A percentile compares a stretch with the other conserved stretches of the same genome.
phyloP scores from a whole-genome alignment of 345 rosid species.

The Brassica cretica region DNA sequence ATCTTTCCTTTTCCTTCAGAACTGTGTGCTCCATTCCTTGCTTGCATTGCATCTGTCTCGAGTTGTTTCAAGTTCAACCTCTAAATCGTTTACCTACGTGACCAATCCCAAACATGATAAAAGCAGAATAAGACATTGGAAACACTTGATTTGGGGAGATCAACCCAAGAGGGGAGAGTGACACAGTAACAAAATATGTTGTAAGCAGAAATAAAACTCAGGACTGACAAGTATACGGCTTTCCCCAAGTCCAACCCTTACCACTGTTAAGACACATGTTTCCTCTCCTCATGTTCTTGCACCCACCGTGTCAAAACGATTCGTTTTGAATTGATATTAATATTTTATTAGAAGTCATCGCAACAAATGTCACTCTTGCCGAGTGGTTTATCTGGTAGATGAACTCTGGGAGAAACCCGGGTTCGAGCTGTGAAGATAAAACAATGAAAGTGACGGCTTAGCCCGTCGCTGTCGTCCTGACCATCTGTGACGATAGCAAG shows the following conservation, averaged over 20 bases:
- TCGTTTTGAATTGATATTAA: background rate
- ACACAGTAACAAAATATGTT: too few relatives aligned
- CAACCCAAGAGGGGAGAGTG: conserved; percentile 24
- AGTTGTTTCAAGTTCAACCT: conserved; percentile 94
- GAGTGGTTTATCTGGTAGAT: background rate
- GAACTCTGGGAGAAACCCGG: background rate
- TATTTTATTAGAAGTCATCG: background rate
- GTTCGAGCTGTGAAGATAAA: background rate
- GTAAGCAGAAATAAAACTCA: too few relatives aligned
- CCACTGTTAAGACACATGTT: too few relatives aligned
- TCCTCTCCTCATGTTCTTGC: too few relatives aligned
- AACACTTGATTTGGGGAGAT: too few relatives aligned
- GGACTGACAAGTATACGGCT: too few relatives aligned
- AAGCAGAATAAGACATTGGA: too few relatives aligned
- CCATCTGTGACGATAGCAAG: background rate
- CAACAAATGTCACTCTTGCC: background rate
- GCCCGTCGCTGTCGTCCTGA: background rate
- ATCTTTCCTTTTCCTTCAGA: conserved; percentile 69
- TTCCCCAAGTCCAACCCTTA: too few relatives aligned
- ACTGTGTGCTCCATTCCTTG: conserved; percentile 77
- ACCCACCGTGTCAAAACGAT: conserved; percentile 20
- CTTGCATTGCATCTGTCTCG: conserved; percentile 60
- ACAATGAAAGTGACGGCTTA: background rate
- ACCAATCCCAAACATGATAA: conserved; percentile 20
- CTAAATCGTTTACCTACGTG: conserved; percentile 87